Percentiles rank a stretch among this genome's conserved stretches.
Conservation (phyloP, 345 rosid species). For the Kernera saxatilis region DNA sequence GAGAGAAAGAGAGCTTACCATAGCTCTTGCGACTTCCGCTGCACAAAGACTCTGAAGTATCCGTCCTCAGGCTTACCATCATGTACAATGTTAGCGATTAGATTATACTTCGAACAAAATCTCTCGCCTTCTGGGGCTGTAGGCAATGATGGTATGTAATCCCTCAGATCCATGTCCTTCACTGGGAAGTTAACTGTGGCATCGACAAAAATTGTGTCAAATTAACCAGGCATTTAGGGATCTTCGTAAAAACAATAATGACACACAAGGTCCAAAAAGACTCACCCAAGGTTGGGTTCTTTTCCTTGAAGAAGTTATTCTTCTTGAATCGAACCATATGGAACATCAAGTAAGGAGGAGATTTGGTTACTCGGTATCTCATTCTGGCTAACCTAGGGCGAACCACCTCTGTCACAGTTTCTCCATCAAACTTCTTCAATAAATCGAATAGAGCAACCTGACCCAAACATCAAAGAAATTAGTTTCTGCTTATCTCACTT, state of each 20-base stretch:
- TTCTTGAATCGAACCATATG: conserved; percentile 93
- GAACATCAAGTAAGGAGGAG: conserved; percentile 78
- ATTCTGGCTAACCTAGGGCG: conserved; percentile 79
- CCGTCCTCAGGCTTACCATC: conserved; percentile 97
- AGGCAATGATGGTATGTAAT: conserved; percentile 87
- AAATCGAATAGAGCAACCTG: conserved; percentile 90
- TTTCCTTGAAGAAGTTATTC: conserved; percentile 90
- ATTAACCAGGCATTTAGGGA: neutral
- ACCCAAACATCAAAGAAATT: conserved; percentile 9
- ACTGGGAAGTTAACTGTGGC: conserved; percentile 91
- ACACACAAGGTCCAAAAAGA: neutral
- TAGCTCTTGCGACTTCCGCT: conserved; percentile 87
- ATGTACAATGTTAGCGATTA: conserved; percentile 93
- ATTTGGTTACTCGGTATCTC: conserved; percentile 71
- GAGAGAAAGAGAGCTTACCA: conserved; percentile 54
- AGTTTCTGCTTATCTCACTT: conserved; percentile 3
- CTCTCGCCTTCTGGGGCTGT: conserved; percentile 53
- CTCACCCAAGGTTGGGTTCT: conserved; percentile 92
- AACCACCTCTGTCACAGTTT: conserved; percentile 78
- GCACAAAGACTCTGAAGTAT: conserved; percentile 90
- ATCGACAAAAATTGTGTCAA: neutral
- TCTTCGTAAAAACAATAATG: neutral
- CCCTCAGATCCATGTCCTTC: conserved; percentile 65
- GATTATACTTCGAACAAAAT: conserved; percentile 70
- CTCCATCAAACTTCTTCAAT: conserved; percentile 95